These are phyloP conservation scores for Daldinia bambusicola DNA, from an alignment of 495 filamentous ascomycete species.

Conservation along the genomic window DNA sequence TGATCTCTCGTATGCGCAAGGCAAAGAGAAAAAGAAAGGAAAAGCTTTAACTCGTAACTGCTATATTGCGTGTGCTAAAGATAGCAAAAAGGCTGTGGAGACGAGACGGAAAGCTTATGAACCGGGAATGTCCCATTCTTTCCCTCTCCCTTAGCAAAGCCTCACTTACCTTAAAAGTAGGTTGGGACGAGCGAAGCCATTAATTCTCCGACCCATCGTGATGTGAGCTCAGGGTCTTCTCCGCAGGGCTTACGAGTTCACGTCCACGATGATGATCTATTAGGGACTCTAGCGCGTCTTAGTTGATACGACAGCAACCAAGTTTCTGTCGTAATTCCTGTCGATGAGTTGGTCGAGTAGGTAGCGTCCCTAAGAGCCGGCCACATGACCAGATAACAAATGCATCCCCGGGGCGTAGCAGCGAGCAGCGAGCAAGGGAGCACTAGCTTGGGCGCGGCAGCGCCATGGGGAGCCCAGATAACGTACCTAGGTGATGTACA, in stretches of 20 bases:
- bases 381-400: slow-evolving; percentile 40
- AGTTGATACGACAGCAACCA: slow-evolving; percentile 4
- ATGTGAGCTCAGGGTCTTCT: slow-evolving; percentile 15
- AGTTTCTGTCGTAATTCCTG: slow-evolving; percentile 4
- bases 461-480: no score
- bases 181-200: slow-evolving; percentile 20
- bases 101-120: neutral
- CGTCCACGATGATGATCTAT: neutral
- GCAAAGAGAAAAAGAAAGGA: slow-evolving; percentile 4
- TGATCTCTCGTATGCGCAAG: slow-evolving; percentile 28
- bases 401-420: slow-evolving; percentile 36
- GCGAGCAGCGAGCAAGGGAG: slow-evolving; percentile 9
- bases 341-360: slow-evolving; percentile 12
- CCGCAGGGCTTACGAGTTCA: slow-evolving; percentile 20
- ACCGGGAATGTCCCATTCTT: slow-evolving; percentile 5
- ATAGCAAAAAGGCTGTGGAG: slow-evolving; percentile 1
- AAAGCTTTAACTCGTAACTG: slow-evolving; percentile 10
- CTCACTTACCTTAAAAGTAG: slow-evolving; percentile 15
- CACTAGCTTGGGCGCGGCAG: no score
- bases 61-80: slow-evolving; percentile 1
- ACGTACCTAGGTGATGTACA: neutral
- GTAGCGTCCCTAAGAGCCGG: neutral
- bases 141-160: slow-evolving; percentile 8
- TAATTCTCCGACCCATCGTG: slow-evolving; percentile 36
- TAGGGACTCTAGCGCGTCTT: slow-evolving; percentile 1